Percentiles rank a stretch among this genome's conserved stretches.
These are phyloP conservation scores for Fusarium torreyae DNA, from an alignment of 2,329 filamentous ascomycete genomes.

Conservation along the genomic window DNA sequence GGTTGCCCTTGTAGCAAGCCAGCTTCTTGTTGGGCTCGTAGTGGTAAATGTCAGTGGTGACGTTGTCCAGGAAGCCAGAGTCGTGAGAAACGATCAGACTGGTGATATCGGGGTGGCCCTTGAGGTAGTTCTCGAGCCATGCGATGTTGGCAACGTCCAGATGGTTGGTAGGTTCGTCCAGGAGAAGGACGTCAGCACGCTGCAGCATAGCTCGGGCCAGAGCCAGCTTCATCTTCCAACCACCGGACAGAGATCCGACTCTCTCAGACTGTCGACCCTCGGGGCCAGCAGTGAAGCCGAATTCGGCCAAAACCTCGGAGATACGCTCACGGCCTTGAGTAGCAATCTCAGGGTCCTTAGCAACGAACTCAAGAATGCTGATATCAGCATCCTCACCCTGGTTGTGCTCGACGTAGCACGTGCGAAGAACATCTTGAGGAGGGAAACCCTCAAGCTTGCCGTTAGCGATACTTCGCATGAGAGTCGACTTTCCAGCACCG, in stretches of 20 bases:
- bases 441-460: slow-evolving; percentile 99
- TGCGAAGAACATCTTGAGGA: slow-evolving; percentile 89
- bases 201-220: slow-evolving; percentile 96
- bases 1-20: slow-evolving; percentile 85
- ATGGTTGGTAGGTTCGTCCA: slow-evolving; percentile 99
- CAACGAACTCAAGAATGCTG: slow-evolving; percentile 93
- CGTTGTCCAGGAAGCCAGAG: slow-evolving; percentile 95
- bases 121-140: slow-evolving; percentile 96
- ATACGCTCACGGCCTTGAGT: slow-evolving; percentile 86
- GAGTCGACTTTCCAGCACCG: slow-evolving; percentile 97
- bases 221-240: slow-evolving; percentile 99
- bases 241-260: slow-evolving; percentile 95
- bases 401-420: slow-evolving; percentile 99
- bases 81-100: slow-evolving; percentile 99
- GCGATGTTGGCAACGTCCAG: slow-evolving; percentile 96
- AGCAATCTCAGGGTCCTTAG: slow-evolving; percentile 89
- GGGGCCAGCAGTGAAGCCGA: slow-evolving; percentile 92
- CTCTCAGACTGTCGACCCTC: slow-evolving; percentile 90
- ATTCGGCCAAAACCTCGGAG: slow-evolving; percentile 85
- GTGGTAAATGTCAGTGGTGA: slow-evolving; percentile 99
- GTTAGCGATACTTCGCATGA: slow-evolving; percentile 96
- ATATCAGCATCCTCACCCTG: slow-evolving; percentile 98
- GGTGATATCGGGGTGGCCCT: slow-evolving; percentile 95
- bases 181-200: slow-evolving; percentile 93
- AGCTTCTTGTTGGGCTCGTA: slow-evolving; percentile 98